Evolutionary conservation across 1,284 basidiomycete species (phyloP).

Genomic region (Sanghuangporus baumii): DNA sequence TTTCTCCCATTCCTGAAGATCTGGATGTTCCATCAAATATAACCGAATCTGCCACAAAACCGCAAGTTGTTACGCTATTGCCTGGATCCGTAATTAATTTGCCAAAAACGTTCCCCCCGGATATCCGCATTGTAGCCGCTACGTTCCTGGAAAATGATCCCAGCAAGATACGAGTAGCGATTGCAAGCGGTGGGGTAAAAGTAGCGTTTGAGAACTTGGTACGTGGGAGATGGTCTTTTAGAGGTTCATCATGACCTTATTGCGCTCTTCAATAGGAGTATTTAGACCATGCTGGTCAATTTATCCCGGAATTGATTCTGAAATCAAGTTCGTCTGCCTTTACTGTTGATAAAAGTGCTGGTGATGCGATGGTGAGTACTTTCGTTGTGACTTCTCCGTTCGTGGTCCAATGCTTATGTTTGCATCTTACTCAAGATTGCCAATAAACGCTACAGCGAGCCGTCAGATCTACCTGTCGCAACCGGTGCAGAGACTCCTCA

Average conservation of each 20-base stretch:
- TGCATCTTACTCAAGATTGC: constrained; percentile 27
- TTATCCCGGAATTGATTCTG: constrained; percentile 47
- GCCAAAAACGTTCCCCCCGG: constrained; percentile 32
- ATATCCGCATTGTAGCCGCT: constrained; percentile 42
- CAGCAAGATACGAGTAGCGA: constrained; percentile 51
- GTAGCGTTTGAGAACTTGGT: constrained; percentile 68
- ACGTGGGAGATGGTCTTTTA: constrained; percentile 26
- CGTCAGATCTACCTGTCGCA: constrained; percentile 50
- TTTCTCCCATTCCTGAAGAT: constrained; percentile 56
- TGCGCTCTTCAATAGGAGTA: constrained; percentile 37
- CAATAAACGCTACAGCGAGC: constrained; percentile 60
- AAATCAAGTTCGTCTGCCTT: constrained; percentile 12
- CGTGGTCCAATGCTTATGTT: neutral
- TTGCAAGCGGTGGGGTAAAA: constrained; percentile 57
- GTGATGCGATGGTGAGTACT: constrained; percentile 18
- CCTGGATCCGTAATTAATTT: constrained; percentile 44
- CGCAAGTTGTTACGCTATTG: constrained; percentile 44
- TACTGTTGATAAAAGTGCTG: constrained; percentile 2
- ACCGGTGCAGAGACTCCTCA: constrained; percentile 61
- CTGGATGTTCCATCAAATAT: constrained; percentile 32
- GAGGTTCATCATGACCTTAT: neutral
- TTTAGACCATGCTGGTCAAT: constrained; percentile 49
- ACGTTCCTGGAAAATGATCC: constrained; percentile 38
- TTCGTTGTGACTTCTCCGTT: constrained; percentile 6
- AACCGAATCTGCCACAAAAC: constrained; percentile 30